Conservation (phyloP, 441 rosid species). For the Euphorbia neoarborescens region DNA sequence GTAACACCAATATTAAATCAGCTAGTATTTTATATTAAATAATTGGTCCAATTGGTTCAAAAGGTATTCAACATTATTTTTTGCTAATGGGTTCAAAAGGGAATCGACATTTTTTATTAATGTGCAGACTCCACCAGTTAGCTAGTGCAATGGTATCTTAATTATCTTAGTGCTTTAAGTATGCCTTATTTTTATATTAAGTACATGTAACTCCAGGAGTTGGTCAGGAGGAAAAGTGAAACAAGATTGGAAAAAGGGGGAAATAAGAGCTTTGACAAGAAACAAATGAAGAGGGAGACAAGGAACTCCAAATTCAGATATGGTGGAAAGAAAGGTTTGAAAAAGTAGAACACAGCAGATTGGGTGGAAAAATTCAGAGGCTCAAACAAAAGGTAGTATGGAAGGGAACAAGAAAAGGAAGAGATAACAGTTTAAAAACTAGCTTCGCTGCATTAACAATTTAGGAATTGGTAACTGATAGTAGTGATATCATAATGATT, state of each 20-base stretch:
- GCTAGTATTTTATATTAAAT: too few relatives aligned
- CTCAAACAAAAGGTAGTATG: conserved; percentile 30
- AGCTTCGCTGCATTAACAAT: not conserved
- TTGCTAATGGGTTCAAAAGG: too few relatives aligned
- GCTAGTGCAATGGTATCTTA: too few relatives aligned
- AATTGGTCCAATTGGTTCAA: too few relatives aligned
- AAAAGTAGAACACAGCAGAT: conserved; percentile 74
- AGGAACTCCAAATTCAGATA: conserved; percentile 64
- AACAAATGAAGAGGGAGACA: conserved; percentile 38
- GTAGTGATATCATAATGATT: not conserved
- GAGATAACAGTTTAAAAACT: conserved; percentile 26
- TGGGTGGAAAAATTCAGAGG: conserved; percentile 45
- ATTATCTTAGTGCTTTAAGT: too few relatives aligned
- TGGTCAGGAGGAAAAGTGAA: conserved; percentile 68
- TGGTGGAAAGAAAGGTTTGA: conserved; percentile 65
- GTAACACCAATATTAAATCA: too few relatives aligned
- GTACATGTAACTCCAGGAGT: conserved; percentile 63
- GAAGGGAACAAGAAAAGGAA: conserved; percentile 59
- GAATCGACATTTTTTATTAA: too few relatives aligned
- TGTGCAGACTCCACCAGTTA: too few relatives aligned
- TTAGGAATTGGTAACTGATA: not conserved
- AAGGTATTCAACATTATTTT: too few relatives aligned
- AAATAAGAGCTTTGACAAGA: conserved; percentile 26
- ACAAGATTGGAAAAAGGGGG: conserved; percentile 24
- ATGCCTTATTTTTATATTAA: too few relatives aligned